Conservation (phyloP, 2,329 filamentous ascomycete species). For the Colletotrichum somersetense region DNA sequence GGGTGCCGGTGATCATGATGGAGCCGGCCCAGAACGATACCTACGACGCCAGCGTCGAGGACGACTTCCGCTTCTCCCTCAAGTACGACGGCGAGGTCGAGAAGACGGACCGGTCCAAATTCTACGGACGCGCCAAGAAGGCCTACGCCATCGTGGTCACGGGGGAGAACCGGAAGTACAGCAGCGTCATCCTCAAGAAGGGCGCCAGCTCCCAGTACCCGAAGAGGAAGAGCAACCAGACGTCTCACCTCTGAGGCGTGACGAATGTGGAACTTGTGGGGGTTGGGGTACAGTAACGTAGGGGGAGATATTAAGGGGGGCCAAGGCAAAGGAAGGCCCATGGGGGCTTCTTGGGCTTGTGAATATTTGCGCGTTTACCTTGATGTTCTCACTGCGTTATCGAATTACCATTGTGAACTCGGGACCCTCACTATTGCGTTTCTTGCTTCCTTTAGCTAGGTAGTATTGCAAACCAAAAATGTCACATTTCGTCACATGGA, state of each 20-base stretch:
- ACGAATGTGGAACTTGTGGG: background rate
- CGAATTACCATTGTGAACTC: background rate
- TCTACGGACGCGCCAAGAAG: conserved; percentile 35
- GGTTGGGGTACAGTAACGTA: background rate
- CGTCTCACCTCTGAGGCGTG: background rate
- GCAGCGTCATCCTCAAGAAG: conserved; percentile 39
- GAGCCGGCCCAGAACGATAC: conserved; percentile 38
- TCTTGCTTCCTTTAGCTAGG: background rate
- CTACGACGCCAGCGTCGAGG: conserved; percentile 31
- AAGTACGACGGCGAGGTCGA: conserved; percentile 34
- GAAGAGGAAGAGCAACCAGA: background rate
- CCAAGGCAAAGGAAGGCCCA: background rate
- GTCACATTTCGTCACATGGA: background rate
- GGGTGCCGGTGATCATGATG: conserved; percentile 39
- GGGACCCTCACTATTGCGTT: background rate
- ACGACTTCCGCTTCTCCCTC: conserved; percentile 30
- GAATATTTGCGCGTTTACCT: background rate
- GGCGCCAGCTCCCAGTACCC: conserved; percentile 4
- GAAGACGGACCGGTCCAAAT: conserved; percentile 33
- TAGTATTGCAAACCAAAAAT: background rate
- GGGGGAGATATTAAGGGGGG: background rate
- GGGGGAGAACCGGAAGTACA: conserved; percentile 37
- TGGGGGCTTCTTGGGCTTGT: background rate
- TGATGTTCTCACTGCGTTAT: background rate
- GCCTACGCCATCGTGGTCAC: conserved; percentile 31